These are phyloP conservation scores for Candida sanyaensis DNA, from an alignment of 1,139 yeast genomes.

Conservation along the genomic window DNA sequence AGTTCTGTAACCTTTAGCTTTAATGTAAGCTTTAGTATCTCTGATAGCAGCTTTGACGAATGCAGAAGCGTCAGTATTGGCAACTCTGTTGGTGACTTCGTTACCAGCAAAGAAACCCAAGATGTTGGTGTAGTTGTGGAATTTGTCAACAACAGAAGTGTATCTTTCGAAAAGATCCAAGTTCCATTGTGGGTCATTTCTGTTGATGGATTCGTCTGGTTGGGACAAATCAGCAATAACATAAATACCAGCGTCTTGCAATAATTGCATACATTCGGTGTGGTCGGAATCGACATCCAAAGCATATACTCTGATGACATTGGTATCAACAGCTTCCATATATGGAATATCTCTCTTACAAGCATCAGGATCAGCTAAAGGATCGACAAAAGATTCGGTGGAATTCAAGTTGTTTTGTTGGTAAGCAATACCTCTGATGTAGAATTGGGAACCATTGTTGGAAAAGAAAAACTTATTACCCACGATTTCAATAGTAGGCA, in stretches of 20 bases:
- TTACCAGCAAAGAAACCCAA: slow-evolving; percentile 92
- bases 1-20: slow-evolving; percentile 60
- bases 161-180: slow-evolving; percentile 68
- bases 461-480: slow-evolving; percentile 48
- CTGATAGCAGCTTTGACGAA: slow-evolving; percentile 89
- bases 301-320: slow-evolving; percentile 74
- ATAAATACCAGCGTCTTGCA: slow-evolving; percentile 76
- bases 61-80: slow-evolving; percentile 79
- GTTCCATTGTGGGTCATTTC: slow-evolving; percentile 64
- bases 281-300: slow-evolving; percentile 66
- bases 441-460: slow-evolving; percentile 48
- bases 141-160: slow-evolving; percentile 69
- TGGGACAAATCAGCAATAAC: slow-evolving; percentile 76
- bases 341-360: slow-evolving; percentile 84
- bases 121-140: slow-evolving; percentile 72
- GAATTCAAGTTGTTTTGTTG: slow-evolving; percentile 43
- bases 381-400: slow-evolving; percentile 61
- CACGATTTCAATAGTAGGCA: slow-evolving; percentile 43
- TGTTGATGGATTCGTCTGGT: slow-evolving; percentile 63
- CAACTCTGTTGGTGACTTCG: slow-evolving; percentile 76
- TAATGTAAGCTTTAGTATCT: slow-evolving; percentile 77
- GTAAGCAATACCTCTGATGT: slow-evolving; percentile 48
- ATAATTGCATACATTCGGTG: slow-evolving; percentile 62
- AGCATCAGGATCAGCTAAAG: slow-evolving; percentile 66
- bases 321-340: slow-evolving; percentile 60